Percentiles rank a stretch among this genome's conserved stretches.
phyloP scores from a whole-genome alignment of 2,329 filamentous ascomycete species.

The Stemphylium lycopersici region DNA sequence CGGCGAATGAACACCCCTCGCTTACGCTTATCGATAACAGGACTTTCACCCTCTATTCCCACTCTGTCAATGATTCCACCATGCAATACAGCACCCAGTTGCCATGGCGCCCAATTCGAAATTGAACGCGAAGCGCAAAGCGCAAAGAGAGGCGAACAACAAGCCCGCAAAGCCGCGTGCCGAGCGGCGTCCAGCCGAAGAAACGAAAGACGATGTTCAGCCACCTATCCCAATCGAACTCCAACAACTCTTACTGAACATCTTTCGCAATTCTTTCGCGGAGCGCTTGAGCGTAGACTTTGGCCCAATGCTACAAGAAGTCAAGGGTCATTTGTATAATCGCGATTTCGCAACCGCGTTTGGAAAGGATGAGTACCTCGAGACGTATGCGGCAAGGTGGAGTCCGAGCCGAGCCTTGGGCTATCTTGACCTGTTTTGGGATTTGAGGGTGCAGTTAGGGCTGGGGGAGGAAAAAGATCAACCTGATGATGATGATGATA shows the following conservation, averaged over 20 bases:
- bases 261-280: constrained; percentile 71
- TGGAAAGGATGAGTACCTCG: constrained; percentile 70
- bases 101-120: constrained; percentile 21
- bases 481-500: not conserved
- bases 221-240: constrained; percentile 55
- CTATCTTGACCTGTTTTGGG: constrained; percentile 69
- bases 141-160: constrained; percentile 17
- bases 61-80: not conserved
- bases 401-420: constrained; percentile 84
- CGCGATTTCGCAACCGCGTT: constrained; percentile 86
- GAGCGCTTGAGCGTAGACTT: constrained; percentile 53
- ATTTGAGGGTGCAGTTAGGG: constrained; percentile 37
- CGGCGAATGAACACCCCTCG: constrained; percentile 6
- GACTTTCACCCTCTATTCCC: constrained; percentile 7
- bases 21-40: constrained; percentile 18
- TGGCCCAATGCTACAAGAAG: constrained; percentile 70
- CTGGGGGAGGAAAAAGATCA: not conserved
- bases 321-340: constrained; percentile 85
- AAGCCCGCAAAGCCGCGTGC: constrained; percentile 11
- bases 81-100: not conserved
- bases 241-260: constrained; percentile 74
- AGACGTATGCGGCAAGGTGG: constrained; percentile 88
- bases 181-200: constrained; percentile 1
- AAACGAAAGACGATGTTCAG: constrained; percentile 10
- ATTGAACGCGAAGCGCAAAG: constrained; percentile 22